Conservation (phyloP, 2,329 filamentous ascomycete species). For the Neospermospora avenae region DNA sequence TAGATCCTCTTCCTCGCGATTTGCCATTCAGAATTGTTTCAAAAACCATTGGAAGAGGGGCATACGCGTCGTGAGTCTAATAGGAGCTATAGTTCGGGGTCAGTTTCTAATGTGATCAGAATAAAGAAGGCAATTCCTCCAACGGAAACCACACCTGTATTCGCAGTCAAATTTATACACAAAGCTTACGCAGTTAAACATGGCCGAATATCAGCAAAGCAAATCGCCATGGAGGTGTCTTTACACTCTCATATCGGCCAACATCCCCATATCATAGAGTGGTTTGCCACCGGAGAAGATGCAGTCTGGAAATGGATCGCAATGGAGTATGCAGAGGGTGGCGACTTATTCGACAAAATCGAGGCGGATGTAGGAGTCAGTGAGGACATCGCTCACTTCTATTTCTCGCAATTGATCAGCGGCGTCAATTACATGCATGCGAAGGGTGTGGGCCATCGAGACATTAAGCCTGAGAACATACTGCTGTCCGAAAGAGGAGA, state of each 20-base stretch:
- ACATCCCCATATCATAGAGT: slow-evolving; percentile 92
- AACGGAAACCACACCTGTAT: slow-evolving; percentile 67
- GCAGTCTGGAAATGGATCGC: slow-evolving; percentile 91
- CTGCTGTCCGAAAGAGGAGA: slow-evolving; percentile 80
- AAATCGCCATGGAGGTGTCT: slow-evolving; percentile 87
- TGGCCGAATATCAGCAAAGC: slow-evolving; percentile 83
- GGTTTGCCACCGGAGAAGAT: slow-evolving; percentile 86
- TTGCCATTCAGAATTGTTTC: slow-evolving; percentile 93
- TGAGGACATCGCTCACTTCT: slow-evolving; percentile 92
- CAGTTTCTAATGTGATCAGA: slow-evolving; percentile 23
- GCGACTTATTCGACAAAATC: slow-evolving; percentile 98
- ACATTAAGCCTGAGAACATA: slow-evolving; percentile 94
- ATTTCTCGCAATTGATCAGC: slow-evolving; percentile 87
- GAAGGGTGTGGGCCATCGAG: slow-evolving; percentile 89
- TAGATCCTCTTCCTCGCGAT: slow-evolving; percentile 78
- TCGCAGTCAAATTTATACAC: slow-evolving; percentile 98
- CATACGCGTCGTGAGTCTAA: slow-evolving; percentile 82
- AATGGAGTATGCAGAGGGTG: slow-evolving; percentile 94
- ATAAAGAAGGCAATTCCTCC: slow-evolving; percentile 85
- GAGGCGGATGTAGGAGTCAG: slow-evolving; percentile 95
- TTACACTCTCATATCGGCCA: slow-evolving; percentile 85
- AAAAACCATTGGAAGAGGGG: slow-evolving; percentile 92
- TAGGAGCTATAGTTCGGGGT: not conserved
- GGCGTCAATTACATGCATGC: slow-evolving; percentile 95
- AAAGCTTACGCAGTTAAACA: slow-evolving; percentile 90